Conservation (phyloP, 2,329 filamentous ascomycete species). For the Botrytis medusae region DNA sequence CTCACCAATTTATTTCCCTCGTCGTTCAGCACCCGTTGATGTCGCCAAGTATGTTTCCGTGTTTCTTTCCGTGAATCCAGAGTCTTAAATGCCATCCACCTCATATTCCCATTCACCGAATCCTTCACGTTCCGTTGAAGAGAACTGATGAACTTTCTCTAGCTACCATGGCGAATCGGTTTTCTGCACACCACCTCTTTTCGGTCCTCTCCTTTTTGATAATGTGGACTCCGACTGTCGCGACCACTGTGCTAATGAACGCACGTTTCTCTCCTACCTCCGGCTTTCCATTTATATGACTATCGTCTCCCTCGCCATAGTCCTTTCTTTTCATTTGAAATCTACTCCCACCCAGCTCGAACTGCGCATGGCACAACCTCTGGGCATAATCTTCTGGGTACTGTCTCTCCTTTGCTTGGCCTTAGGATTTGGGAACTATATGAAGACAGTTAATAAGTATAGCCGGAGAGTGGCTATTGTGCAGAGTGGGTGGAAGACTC, state of each 20-base stretch:
- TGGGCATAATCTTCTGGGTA: constrained; percentile 86
- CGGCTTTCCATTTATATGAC: constrained; percentile 88
- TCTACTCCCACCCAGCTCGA: constrained; percentile 68
- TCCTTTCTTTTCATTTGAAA: constrained; percentile 90
- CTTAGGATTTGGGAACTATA: constrained; percentile 82
- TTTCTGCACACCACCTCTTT: constrained; percentile 36
- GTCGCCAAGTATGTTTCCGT: background rate
- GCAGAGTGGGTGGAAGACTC: constrained; percentile 91
- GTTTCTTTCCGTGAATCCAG: background rate
- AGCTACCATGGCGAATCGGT: constrained; percentile 30
- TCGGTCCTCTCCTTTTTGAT: constrained; percentile 63
- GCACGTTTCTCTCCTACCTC: constrained; percentile 83
- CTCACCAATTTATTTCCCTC: constrained; percentile 9
- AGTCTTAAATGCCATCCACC: background rate
- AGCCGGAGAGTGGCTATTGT: constrained; percentile 77
- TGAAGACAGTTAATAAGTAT: constrained; percentile 79
- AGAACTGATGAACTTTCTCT: background rate
- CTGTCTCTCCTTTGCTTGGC: constrained; percentile 74
- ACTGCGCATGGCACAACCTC: constrained; percentile 72
- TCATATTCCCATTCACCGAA: background rate
- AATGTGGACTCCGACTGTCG: constrained; percentile 65
- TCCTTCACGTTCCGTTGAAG: background rate
- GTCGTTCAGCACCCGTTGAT: constrained; percentile 10
- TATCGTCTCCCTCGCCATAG: constrained; percentile 84
- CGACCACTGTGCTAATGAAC: constrained; percentile 55